Percentiles rank a stretch among this genome's conserved stretches.
phyloP scores from a whole-genome alignment of 352 stramenopile genomes.

The Phytopythium cucurbitacearum region DNA sequence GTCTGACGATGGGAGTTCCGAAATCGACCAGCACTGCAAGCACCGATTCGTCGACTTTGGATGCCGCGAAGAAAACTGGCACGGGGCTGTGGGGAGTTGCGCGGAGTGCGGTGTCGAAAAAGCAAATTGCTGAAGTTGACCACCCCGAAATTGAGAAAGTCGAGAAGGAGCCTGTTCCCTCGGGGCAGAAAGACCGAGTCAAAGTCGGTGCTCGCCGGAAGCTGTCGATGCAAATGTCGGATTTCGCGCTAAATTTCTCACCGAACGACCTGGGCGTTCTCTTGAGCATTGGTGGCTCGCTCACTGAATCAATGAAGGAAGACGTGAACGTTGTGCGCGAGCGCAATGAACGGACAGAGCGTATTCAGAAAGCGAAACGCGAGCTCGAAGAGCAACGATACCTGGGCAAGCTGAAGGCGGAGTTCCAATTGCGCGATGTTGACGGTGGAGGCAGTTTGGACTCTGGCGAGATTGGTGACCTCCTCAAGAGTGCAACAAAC shows the following conservation, averaged over 20 bases:
- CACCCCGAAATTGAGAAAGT: conserved; percentile 38
- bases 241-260: conserved; percentile 83
- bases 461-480: conserved; percentile 50
- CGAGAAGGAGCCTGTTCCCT: conserved; percentile 22
- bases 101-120: conserved; percentile 42
- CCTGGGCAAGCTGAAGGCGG: conserved; percentile 60
- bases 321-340: conserved; percentile 57
- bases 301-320: conserved; percentile 72
- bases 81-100: conserved; percentile 58
- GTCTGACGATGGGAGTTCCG: conserved; percentile 45
- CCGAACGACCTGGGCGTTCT: conserved; percentile 76
- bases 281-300: conserved; percentile 59
- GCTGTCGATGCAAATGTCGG: conserved; percentile 76
- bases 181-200: conserved; percentile 27
- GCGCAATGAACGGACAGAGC: conserved; percentile 34
- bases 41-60: conserved; percentile 7
- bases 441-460: conserved; percentile 76
- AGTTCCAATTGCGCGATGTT: conserved; percentile 69
- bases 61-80: conserved; percentile 20
- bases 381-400: conserved; percentile 63
- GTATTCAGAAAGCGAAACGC: conserved; percentile 45
- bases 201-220: conserved; percentile 58
- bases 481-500: conserved; percentile 65
- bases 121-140: conserved; percentile 57
- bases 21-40: conserved; percentile 15